Percentiles rank a stretch among this genome's conserved stretches.
Evolutionary conservation across 75 land plant species (phyloP).

Genomic region (Pseudotsuga menziesii): DNA sequence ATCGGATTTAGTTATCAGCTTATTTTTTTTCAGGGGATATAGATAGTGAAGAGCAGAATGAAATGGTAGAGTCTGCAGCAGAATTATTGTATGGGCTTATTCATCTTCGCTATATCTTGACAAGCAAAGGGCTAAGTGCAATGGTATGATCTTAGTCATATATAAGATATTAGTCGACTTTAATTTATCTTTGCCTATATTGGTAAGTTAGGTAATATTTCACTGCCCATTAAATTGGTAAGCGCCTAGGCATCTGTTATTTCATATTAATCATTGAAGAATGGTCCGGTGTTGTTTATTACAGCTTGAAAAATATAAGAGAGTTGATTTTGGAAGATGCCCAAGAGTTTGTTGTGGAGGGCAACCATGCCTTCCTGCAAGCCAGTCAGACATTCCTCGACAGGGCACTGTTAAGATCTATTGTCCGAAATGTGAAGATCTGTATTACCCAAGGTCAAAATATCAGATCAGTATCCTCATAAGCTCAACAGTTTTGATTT

Average conservation of each 20-base stretch:
- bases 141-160: constrained; percentile 43
- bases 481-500: too few species aligned
- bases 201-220: neutral
- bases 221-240: neutral
- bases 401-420: constrained; percentile 71
- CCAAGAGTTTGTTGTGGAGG: constrained; percentile 81
- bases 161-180: neutral
- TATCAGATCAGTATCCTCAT: constrained; percentile 84
- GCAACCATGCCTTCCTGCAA: constrained; percentile 81
- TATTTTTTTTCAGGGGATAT: constrained; percentile 49
- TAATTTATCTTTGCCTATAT: neutral
- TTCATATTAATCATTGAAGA: neutral
- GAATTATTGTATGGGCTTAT: constrained; percentile 89
- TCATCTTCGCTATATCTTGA: constrained; percentile 80
- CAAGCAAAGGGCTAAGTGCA: constrained; percentile 66
- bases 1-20: too few species aligned
- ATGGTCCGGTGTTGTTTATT: neutral
- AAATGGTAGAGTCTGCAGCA: constrained; percentile 76
- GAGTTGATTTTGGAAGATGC: constrained; percentile 77
- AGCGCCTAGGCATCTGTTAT: neutral
- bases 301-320: constrained; percentile 77
- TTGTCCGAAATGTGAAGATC: constrained; percentile 88
- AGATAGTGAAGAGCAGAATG: constrained; percentile 73
- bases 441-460: constrained; percentile 74
- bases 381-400: constrained; percentile 75